Conservation (phyloP, 2,329 filamentous ascomycete genomes). For the Lachnellula subtilissima region DNA sequence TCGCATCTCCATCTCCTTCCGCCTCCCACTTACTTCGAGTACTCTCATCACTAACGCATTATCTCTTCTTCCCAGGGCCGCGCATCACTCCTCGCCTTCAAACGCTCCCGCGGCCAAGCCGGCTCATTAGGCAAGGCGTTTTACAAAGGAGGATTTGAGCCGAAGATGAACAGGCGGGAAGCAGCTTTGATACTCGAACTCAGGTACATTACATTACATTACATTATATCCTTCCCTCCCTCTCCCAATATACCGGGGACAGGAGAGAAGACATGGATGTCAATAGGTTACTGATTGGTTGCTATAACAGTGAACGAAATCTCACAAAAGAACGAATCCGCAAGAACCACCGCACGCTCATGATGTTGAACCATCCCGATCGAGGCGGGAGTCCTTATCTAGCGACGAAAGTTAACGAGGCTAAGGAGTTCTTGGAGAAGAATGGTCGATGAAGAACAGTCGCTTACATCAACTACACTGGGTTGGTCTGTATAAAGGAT, state of each 20-base stretch:
- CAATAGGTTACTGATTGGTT: too few species aligned
- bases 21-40: not conserved
- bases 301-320: constrained; percentile 65
- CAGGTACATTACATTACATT: constrained; percentile 52
- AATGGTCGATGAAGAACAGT: constrained; percentile 25
- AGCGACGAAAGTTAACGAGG: constrained; percentile 97
- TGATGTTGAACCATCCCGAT: constrained; percentile 97
- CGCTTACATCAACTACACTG: too few species aligned
- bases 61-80: constrained; percentile 59
- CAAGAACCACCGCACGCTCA: constrained; percentile 90
- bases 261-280: not conserved
- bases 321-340: constrained; percentile 90
- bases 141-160: constrained; percentile 98
- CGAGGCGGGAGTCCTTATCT: constrained; percentile 94
- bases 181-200: constrained; percentile 87
- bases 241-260: not conserved
- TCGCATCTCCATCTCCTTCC: not conserved
- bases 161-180: constrained; percentile 88
- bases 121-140: constrained; percentile 84
- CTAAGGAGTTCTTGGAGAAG: constrained; percentile 94
- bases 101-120: constrained; percentile 69
- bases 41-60: not conserved
- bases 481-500: not conserved
- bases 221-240: not conserved
- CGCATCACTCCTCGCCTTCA: constrained; percentile 83